Percentiles rank a stretch among this genome's conserved stretches.
phyloP scores from a whole-genome alignment of 306 rosid genomes.

The Castanea crenata region DNA sequence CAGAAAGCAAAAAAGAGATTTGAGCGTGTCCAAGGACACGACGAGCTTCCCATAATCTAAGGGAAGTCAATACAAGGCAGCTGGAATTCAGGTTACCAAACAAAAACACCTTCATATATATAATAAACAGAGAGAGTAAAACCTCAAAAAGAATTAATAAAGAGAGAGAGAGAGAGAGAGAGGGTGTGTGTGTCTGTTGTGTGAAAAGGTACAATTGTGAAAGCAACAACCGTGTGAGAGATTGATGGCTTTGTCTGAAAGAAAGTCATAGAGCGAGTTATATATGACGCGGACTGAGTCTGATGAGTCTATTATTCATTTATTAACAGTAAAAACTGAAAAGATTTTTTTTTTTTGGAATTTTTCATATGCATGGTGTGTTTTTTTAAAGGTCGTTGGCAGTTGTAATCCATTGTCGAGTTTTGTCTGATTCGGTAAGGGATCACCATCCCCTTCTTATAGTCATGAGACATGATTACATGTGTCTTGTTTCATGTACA shows the following conservation, averaged over 20 bases:
- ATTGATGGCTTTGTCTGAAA: conserved; percentile 12
- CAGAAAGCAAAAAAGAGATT: conserved; percentile 10
- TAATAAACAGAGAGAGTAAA: not conserved
- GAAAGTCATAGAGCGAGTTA: not conserved
- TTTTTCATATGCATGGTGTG: not conserved
- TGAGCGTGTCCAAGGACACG: conserved; percentile 22
- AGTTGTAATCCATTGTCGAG: conserved; percentile 19
- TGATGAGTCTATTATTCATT: not conserved
- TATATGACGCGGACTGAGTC: not conserved
- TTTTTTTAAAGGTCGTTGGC: conserved; percentile 12
- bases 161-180: not conserved
- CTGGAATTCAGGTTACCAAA: conserved; percentile 54
- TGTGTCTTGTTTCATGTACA: no score
- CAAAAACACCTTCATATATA: conserved; percentile 15
- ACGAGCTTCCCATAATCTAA: conserved; percentile 44
- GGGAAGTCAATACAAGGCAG: conserved; percentile 46
- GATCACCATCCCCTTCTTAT: not conserved
- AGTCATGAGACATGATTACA: no score
- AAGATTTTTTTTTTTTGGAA: not conserved
- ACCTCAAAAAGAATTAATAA: not conserved
- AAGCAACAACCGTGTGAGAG: conserved; percentile 14
- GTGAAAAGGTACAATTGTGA: conserved; percentile 9
- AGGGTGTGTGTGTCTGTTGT: not conserved
- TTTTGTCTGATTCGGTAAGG: conserved; percentile 2
- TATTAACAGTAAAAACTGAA: no score